Evolutionary conservation across 768 basidiomycete genomes (phyloP).

Genomic region (Tricholoma terreum): DNA sequence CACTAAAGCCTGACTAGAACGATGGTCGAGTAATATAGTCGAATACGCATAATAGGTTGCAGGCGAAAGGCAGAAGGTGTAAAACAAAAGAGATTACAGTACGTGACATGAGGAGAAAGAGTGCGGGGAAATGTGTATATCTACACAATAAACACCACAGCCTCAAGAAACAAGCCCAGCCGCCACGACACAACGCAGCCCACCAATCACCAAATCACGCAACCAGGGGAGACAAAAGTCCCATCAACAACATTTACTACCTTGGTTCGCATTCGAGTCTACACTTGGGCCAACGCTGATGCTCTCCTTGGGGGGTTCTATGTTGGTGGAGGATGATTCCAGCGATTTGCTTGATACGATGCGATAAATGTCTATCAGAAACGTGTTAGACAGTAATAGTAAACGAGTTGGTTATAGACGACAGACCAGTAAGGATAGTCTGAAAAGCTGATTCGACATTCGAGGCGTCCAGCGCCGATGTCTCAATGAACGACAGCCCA

Average conservation of each 20-base stretch:
- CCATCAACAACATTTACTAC: slow-evolving; percentile 61
- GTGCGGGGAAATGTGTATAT: slow-evolving; percentile 15
- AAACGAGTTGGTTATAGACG: not conserved
- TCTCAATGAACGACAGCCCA: slow-evolving; percentile 93
- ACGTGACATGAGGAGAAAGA: slow-evolving; percentile 16
- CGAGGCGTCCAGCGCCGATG: slow-evolving; percentile 98
- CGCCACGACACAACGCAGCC: slow-evolving; percentile 4
- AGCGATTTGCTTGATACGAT: slow-evolving; percentile 96
- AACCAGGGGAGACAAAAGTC: not conserved
- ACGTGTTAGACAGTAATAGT: not conserved
- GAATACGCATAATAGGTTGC: slow-evolving; percentile 1
- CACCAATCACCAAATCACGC: not conserved
- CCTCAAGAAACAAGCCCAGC: slow-evolving; percentile 9
- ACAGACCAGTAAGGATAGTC: slow-evolving; percentile 85
- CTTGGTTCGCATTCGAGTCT: slow-evolving; percentile 54
- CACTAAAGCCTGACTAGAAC: too few species aligned
- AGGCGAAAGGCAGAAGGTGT: slow-evolving; percentile 7
- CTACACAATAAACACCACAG: slow-evolving; percentile 17
- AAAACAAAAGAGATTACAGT: slow-evolving; percentile 21
- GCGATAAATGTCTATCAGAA: slow-evolving; percentile 83
- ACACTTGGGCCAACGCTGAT: slow-evolving; percentile 81
- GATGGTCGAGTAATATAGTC: not conserved
- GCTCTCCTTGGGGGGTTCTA: slow-evolving; percentile 78
- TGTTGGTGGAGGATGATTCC: slow-evolving; percentile 77
- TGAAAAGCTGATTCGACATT: slow-evolving; percentile 99